Base-by-base conservation (phyloP, 2,329 filamentous ascomycete species). In the Coniochaeta sp. region DNA sequence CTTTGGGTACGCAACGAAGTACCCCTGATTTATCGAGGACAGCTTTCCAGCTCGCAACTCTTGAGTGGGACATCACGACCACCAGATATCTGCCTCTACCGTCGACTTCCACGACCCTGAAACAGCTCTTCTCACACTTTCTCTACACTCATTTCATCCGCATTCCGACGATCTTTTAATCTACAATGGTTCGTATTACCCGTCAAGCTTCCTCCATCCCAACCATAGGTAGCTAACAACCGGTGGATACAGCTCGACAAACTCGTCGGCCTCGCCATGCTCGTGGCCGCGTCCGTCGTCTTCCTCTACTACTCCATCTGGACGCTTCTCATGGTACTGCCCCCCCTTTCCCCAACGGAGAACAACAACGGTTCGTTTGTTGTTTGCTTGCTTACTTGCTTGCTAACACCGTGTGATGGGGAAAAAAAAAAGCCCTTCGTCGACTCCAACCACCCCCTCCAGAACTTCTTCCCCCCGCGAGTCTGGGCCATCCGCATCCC, bases 401-500 rank as follows among this genome's bases (percentile, higher is more conserved):
- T 32, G 30, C 30, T 9, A 4, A 32, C 30, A 32, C 30, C 30
- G 30, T 5, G 30, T 10, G 5, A 32, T 5, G 30, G 5, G 5
- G 10, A 32, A 5, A 32, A 5, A 32, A 36, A 36, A 36, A 67
- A 99, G 95, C 95, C 95, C 73, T 99, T 99, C 75, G 95, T 99
- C 76, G 95, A 99, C 76, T 85, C 89, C 61, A 91, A 91, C 73
- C 95, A 99, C 76, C 88, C 91, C 60, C 88, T 98, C 61, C 95
- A 99, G 74, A 89, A 89, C 74, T 83, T 98, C 79, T 99, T 99
- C 80, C 95, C 91, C 63, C 93, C 93, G 55, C 93, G 95, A 74
- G 93, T 96, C 73, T 99, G 95, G 95, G 95, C 95, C 62, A 96
- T 99, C 73, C 93, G 95, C 74, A 95, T 99, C 71, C 95, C 95